Percentiles rank a stretch among this genome's conserved stretches.
Conservation (phyloP, 495 filamentous ascomycete species). For the Echria macrotheca region DNA sequence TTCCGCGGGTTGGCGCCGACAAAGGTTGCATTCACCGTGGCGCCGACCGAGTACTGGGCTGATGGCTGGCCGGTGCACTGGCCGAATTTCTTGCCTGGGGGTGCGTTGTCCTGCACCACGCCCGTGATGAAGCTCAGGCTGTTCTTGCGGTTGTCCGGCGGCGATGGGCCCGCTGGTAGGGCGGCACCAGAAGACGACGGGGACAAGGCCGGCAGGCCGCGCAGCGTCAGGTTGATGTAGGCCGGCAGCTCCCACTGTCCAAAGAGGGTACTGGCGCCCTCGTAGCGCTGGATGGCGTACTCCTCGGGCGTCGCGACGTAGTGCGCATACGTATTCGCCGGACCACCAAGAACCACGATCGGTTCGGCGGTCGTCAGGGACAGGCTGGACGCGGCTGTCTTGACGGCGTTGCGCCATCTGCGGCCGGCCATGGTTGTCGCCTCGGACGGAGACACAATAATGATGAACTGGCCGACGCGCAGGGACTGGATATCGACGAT, state of each 20-base stretch:
- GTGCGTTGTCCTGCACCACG: slow-evolving; percentile 70
- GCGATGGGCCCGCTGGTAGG: slow-evolving; percentile 55
- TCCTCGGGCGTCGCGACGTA: slow-evolving; percentile 90
- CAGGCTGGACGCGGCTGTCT: slow-evolving; percentile 38
- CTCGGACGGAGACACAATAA: slow-evolving; percentile 82
- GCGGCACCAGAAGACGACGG: slow-evolving; percentile 43
- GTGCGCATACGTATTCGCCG: slow-evolving; percentile 90
- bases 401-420: slow-evolving; percentile 76
- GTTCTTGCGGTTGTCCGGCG: slow-evolving; percentile 70
- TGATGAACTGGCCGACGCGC: slow-evolving; percentile 84
- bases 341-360: slow-evolving; percentile 70
- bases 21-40: slow-evolving; percentile 64
- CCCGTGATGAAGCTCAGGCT: slow-evolving; percentile 74
- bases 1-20: slow-evolving; percentile 89
- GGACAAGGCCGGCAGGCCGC: slow-evolving; percentile 64
- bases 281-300: slow-evolving; percentile 86
- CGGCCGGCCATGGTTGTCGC: slow-evolving; percentile 92
- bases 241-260: slow-evolving; percentile 77
- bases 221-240: slow-evolving; percentile 77
- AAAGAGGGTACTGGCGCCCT: slow-evolving; percentile 91
- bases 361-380: slow-evolving; percentile 33
- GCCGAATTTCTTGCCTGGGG: slow-evolving; percentile 66
- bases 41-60: slow-evolving; percentile 54
- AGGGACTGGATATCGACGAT: slow-evolving; percentile 87
- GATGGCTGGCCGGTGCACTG: slow-evolving; percentile 53